phyloP scores from a whole-genome alignment of 1,284 basidiomycete genomes.

The Microbotryum violaceum region DNA sequence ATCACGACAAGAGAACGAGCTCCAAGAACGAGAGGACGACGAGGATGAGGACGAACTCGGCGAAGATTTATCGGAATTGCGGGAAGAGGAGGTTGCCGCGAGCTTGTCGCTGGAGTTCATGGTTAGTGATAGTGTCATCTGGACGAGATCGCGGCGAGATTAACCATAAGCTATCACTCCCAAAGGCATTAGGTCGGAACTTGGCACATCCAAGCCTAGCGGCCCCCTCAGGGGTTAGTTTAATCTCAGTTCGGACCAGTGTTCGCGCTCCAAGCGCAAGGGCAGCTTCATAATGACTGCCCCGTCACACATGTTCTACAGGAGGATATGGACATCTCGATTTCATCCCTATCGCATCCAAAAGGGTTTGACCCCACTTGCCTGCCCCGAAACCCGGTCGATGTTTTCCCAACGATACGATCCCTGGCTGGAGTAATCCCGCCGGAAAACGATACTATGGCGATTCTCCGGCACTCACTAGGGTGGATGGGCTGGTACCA shows the following conservation, averaged over 20 bases:
- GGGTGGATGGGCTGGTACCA: slow-evolving; percentile 1
- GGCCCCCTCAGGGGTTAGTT: too few relatives aligned
- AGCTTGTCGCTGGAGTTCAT: slow-evolving; percentile 8
- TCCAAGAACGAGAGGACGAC: neutral
- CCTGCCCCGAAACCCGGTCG: neutral
- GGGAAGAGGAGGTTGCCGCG: slow-evolving; percentile 12
- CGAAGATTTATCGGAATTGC: neutral
- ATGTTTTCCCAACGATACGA: neutral
- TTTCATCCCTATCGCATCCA: neutral
- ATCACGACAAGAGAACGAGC: too few relatives aligned
- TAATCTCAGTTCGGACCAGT: too few relatives aligned
- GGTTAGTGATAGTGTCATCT: neutral
- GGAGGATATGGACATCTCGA: neutral
- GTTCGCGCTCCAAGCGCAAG: neutral
- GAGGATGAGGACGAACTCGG: neutral
- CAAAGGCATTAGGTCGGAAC: too few relatives aligned
- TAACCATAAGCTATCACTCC: too few relatives aligned
- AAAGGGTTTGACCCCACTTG: neutral
- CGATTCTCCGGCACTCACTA: neutral
- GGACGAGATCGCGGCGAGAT: too few relatives aligned
- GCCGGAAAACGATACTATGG: slow-evolving; percentile 1
- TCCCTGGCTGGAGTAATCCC: slow-evolving; percentile 6
- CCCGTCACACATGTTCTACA: neutral
- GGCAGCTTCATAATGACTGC: neutral
- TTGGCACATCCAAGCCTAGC: too few relatives aligned